Evolutionary conservation across 2,329 filamentous ascomycete species (phyloP), one percentile per base, ranked within the genome.

Genomic region (Sarocladium brachiariae): DNA sequence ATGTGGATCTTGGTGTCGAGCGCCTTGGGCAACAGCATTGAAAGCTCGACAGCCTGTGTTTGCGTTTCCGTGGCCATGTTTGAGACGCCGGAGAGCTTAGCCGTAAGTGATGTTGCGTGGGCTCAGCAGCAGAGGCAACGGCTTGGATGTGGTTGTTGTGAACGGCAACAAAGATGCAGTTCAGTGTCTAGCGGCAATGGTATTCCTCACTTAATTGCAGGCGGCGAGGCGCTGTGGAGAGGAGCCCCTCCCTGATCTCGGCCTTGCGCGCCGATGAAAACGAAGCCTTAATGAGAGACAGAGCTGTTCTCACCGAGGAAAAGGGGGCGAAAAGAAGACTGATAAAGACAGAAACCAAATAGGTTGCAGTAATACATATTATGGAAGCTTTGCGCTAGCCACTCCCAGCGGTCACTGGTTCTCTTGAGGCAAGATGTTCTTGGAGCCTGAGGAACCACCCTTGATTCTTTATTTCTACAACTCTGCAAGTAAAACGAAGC

Each of bases 1-100:
- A 84, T 61, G 62, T 83, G 78, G 54, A 86, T 75, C 55, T 74
- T 77, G 7, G 81, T 80, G 58, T 84, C 80, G 16, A 80, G 65
- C 1, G 81, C 75, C 53, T 71, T 74, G 10, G 83, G 81, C 19
- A 86, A 70, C 5, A 79, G 77, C 21, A 85, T 71, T 1, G 81
- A 81, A 10, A 85, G 65, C 58, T 84, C 58, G 33, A 58, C 49
- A 9, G 57, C 47, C 34, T 57, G 54, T 43, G 45, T 53, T 19
- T 55, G 49, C 27, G 57, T 54, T 10, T 23, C 18, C 19, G 51
- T 31, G 7, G 59, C 54, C 63, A 65, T 66, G 49, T 30, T 57
- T 24, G 16, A 38, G 37, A 35, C 30, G 38, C 24, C 5, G 9
- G 8, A 16, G n/a, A 35, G 9, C 8, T 7, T 35, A 6, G 14